phyloP scores from a whole-genome alignment of 345 rosid species.

The Melaleuca quinquenervia region DNA sequence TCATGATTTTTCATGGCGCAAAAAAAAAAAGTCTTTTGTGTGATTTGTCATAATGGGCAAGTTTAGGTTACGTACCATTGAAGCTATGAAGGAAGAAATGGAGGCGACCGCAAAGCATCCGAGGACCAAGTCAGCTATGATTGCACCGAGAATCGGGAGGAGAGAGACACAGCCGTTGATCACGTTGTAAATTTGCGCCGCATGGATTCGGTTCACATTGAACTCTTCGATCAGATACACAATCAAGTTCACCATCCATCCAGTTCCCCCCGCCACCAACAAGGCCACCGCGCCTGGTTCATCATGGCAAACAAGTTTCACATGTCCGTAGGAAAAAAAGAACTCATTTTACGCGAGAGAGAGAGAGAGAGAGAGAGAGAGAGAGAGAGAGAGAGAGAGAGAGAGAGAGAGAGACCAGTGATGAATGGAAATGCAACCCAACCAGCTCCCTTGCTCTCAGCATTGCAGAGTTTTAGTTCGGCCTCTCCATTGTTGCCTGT shows the following conservation, averaged over 20 bases:
- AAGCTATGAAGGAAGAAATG: constrained; percentile 17
- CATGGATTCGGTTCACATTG: constrained; percentile 13
- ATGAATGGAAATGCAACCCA: constrained; percentile 50
- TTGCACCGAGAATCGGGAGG: constrained; percentile 7
- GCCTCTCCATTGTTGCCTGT: not conserved
- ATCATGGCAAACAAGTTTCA: not conserved
- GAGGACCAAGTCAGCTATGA: constrained; percentile 30
- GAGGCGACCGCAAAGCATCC: constrained; percentile 18
- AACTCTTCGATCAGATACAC: constrained; percentile 21
- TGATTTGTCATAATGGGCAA: too few species aligned
- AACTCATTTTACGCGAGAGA: not conserved
- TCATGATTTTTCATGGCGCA: too few species aligned
- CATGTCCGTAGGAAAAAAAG: not conserved
- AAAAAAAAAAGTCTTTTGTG: too few species aligned
- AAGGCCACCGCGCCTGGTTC: not conserved
- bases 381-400: not conserved
- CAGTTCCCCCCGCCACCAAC: not conserved
- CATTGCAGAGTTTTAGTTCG: not conserved
- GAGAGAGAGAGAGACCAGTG: constrained; percentile 12
- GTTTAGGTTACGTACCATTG: constrained; percentile 5
- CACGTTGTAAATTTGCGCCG: constrained; percentile 15
- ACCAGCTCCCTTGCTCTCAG: constrained; percentile 15
- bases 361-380: too few species aligned
- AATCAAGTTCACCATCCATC: constrained; percentile 22
- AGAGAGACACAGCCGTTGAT: constrained; percentile 8